Base-by-base conservation (phyloP, 2,329 filamentous ascomycete species). In the Monilinia laxa region DNA sequence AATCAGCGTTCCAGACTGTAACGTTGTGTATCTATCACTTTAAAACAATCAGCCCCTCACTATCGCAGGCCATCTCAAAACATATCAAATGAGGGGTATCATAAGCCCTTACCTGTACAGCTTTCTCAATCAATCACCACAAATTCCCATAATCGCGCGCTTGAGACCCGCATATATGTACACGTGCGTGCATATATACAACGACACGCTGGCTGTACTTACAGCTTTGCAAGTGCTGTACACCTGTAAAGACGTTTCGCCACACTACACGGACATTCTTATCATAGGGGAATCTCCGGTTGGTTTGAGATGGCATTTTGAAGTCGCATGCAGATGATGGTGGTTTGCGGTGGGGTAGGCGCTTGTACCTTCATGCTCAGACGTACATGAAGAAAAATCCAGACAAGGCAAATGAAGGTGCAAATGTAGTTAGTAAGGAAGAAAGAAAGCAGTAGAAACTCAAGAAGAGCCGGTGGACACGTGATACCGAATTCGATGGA, bases 211-310 rank as follows among this genome's bases (percentile, higher is more conserved):
- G 18, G 55, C 25, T 20, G 38, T 12, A 23, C 55, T 25, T 20
- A 45, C 55, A 58, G 55, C 55, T 28, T 58, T 25, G 16, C 28
- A 28, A 9, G 23, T 45, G 23, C 25, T 28, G 38, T 35, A 49
- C 57, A 49, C 20, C 28, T 11, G 14, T 35, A n/a, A 16, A 60
- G 45, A 51, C 42, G 9, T 25, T 52, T 35, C 18, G 28, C 52
- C n/a, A n/a, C 42, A 35, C 45, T 10, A 60, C 45, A 38, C 6
- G 20, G 47, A 31, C 14, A 23, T 12, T 28, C 35, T n/a, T 28
- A 35, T 12, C 16, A 35, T 20, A 18, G 45, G 45, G 57, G 57
- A 60, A 51, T 51, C 16, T 60, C 57, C 57, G 57, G 57, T 60
- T 60, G 28, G 57, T 51, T 51, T 35, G 45, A 25, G 10, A 3